Percentiles rank a stretch among this genome's conserved stretches.
Conservation (phyloP, 352 stramenopile genomes). For the Globisporangium abappressorium region DNA sequence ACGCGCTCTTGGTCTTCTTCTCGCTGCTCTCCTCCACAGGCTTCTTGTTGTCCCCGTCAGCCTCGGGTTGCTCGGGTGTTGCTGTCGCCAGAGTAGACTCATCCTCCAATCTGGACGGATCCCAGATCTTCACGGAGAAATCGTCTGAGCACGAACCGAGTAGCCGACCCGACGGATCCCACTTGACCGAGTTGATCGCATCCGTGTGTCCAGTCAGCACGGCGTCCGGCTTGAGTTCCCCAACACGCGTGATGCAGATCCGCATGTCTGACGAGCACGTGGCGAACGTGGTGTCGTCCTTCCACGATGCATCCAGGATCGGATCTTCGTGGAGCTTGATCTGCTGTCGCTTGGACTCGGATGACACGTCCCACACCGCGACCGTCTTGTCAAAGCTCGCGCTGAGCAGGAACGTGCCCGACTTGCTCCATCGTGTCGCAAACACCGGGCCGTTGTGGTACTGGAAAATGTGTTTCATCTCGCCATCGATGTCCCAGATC, state of each 20-base stretch:
- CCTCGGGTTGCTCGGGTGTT: slow-evolving; percentile 27
- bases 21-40: slow-evolving; percentile 16
- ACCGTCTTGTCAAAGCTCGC: slow-evolving; percentile 87
- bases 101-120: slow-evolving; percentile 45
- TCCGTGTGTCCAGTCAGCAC: slow-evolving; percentile 93
- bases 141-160: slow-evolving; percentile 98
- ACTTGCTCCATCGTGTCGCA: slow-evolving; percentile 82
- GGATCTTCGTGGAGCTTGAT: slow-evolving; percentile 91
- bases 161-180: slow-evolving; percentile 91
- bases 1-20: slow-evolving; percentile 30
- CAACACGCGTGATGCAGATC: slow-evolving; percentile 90
- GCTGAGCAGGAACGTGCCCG: slow-evolving; percentile 66
- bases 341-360: slow-evolving; percentile 92
- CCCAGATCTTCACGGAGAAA: slow-evolving; percentile 97
- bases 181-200: slow-evolving; percentile 98
- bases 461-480: slow-evolving; percentile 83
- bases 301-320: slow-evolving; percentile 92
- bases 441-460: slow-evolving; percentile 86
- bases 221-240: slow-evolving; percentile 65
- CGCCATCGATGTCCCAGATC: slow-evolving; percentile 70
- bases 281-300: slow-evolving; percentile 93
- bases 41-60: slow-evolving; percentile 28
- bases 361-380: slow-evolving; percentile 75
- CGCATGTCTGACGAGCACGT: slow-evolving; percentile 94
- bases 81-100: not conserved